These are phyloP conservation scores for Pharnaceum exiguum DNA, from an alignment of 148 eudicot genomes.

Conservation along the genomic window DNA sequence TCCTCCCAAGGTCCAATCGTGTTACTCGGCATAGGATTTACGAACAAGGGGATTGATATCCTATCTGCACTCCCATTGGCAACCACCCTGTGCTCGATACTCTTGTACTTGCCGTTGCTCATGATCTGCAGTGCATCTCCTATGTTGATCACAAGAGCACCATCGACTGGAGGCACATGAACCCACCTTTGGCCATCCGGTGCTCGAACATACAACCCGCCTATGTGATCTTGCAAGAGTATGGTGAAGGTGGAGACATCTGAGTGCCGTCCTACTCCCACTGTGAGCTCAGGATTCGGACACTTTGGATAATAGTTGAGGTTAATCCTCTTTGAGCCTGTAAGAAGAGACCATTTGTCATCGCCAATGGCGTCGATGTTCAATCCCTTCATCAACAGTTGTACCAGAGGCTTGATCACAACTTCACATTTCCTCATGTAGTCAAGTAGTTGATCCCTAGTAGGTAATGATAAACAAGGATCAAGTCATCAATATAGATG, in stretches of 20 bases:
- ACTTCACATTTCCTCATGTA: slow-evolving; percentile 35
- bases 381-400: slow-evolving; percentile 33
- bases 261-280: slow-evolving; percentile 57
- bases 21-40: slow-evolving; percentile 40
- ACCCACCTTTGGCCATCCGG: slow-evolving; percentile 33
- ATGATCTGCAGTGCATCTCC: slow-evolving; percentile 57
- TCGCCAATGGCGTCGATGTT: slow-evolving; percentile 20
- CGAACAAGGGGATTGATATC: slow-evolving; percentile 45
- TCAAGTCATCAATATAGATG: too few relatives aligned
- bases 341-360: slow-evolving; percentile 24
- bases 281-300: slow-evolving; percentile 43
- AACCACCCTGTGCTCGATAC: slow-evolving; percentile 49
- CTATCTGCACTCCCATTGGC: slow-evolving; percentile 37
- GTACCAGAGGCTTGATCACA: slow-evolving; percentile 25
- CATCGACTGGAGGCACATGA: slow-evolving; percentile 37
- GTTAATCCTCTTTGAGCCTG: slow-evolving; percentile 44
- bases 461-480: not conserved
- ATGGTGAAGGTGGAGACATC: slow-evolving; percentile 53
- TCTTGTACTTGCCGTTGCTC: slow-evolving; percentile 61
- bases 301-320: slow-evolving; percentile 58
- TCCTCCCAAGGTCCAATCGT: slow-evolving; percentile 38
- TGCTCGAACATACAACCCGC: slow-evolving; percentile 45
- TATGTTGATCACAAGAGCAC: slow-evolving; percentile 52
- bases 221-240: slow-evolving; percentile 43
- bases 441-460: slow-evolving; percentile 44